Conservation (phyloP, 805 yeast genomes). For the Metschnikowia orientalis region DNA sequence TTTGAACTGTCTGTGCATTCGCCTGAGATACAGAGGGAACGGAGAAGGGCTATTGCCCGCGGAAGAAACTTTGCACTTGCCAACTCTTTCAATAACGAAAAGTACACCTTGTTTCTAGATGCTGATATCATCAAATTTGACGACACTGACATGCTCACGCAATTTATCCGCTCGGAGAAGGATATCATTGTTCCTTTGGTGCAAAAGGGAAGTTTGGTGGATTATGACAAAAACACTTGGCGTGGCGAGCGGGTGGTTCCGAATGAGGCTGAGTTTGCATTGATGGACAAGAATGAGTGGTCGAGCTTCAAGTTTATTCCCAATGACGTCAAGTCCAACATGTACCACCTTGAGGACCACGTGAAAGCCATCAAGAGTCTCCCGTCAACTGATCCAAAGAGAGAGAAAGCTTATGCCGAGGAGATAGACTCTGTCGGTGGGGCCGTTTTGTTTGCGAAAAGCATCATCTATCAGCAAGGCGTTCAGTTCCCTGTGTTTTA, state of each 20-base stretch:
- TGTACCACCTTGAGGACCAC: constrained; percentile 28
- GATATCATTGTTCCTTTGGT: constrained; percentile 39
- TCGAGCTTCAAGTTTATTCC: constrained; percentile 33
- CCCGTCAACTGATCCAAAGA: constrained; percentile 5
- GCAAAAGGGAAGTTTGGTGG: constrained; percentile 21
- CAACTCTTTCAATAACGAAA: constrained; percentile 25
- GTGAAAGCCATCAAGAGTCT: constrained; percentile 11
- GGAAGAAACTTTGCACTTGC: constrained; percentile 33
- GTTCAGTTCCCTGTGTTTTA: constrained; percentile 43
- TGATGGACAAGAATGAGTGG: constrained; percentile 20
- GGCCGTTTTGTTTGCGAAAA: constrained; percentile 43
- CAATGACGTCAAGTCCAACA: constrained; percentile 20
- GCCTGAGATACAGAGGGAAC: constrained; percentile 25
- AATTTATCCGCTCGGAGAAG: constrained; percentile 25
- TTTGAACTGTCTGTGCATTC: constrained; percentile 12
- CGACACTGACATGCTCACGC: constrained; percentile 21
- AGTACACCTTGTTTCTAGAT: constrained; percentile 35
- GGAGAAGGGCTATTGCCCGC: constrained; percentile 35
- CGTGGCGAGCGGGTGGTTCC: constrained; percentile 36
- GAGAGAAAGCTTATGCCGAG: constrained; percentile 15
- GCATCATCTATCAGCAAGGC: constrained; percentile 43
- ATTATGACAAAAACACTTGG: constrained; percentile 41
- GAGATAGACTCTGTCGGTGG: constrained; percentile 50
- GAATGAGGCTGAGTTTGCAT: constrained; percentile 11
- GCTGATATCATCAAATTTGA: constrained; percentile 30